Evolutionary conservation across 139 green algal species (phyloP), one percentile per base, ranked within the genome.

Genomic region (Chlorella sp.): DNA sequence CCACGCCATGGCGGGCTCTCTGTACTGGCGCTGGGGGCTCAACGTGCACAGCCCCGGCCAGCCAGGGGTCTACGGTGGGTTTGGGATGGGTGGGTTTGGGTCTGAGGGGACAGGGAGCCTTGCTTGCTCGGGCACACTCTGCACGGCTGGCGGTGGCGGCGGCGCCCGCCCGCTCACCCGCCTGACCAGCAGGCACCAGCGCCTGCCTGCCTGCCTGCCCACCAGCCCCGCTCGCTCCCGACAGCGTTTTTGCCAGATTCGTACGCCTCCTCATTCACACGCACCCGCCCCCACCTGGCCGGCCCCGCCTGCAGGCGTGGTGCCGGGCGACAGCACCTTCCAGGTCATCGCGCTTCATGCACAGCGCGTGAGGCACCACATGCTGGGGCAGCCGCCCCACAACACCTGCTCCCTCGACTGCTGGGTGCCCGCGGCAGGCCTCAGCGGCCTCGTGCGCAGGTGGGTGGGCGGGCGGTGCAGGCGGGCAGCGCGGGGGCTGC

Each of bases 281-380:
- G 18, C 73, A 40, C 28, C 19, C 12, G n/a, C 73, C 37, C 76
- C 7, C 39, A 83, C 16, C 39, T 75, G 32, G 24, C 81, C n/a
- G 32, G 24, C 81, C n/a, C 11, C 48, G 11, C 2, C 81, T 26
- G 60, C 83, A 87, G 83, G 73, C n/a, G 68, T 91, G 32, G 16
- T 36, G 82, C 39, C 48, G 15, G 19, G 81, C 24, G 76, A 89
- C 84, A 82, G 68, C 71, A 93, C 90, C 42, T 90, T 90, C 37
- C 37, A 66, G 40, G 53, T 93, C 34, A 40, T 93, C 7, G 30
- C 21, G 5, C 30, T 32, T n/a, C 61, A 92, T 28, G 87, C 87
- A 7, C 40, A 42, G 40, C 69, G 37, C 36, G 14, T 92, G 68
- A 68, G 73, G 19, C 32, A 32, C 14, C 69, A 82, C 57, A 32